These are phyloP conservation scores for Neofusicoccum sp. DNA, from an alignment of 2,329 filamentous ascomycete species.

Conservation along the genomic window DNA sequence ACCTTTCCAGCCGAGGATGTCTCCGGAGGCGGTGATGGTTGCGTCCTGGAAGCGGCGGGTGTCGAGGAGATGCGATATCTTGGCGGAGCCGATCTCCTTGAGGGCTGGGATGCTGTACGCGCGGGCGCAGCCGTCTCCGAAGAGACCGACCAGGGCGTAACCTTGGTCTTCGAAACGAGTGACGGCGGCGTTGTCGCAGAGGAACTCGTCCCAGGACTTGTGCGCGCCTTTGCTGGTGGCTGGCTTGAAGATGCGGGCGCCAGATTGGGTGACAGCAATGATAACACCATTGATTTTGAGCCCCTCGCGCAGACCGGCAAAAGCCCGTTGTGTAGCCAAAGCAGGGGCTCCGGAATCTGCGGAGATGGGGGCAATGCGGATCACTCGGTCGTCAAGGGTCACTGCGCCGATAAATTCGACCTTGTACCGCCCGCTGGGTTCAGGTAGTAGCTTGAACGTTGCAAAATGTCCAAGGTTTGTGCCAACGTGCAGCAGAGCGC, in stretches of 20 bases:
- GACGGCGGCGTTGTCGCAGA: slow-evolving; percentile 81
- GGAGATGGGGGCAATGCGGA: slow-evolving; percentile 79
- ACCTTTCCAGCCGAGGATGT: slow-evolving; percentile 84
- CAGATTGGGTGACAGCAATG: slow-evolving; percentile 72
- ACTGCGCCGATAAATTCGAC: slow-evolving; percentile 71
- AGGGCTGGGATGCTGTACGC: slow-evolving; percentile 86
- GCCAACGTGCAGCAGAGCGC: slow-evolving; percentile 88
- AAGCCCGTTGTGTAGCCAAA: slow-evolving; percentile 70
- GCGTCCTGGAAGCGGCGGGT: slow-evolving; percentile 69
- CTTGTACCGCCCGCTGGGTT: slow-evolving; percentile 68
- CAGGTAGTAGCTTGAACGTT: slow-evolving; percentile 88
- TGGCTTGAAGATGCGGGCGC: slow-evolving; percentile 86
- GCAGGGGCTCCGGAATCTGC: slow-evolving; percentile 76
- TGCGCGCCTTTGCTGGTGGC: slow-evolving; percentile 86
- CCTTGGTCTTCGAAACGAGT: slow-evolving; percentile 75
- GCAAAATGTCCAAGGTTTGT: slow-evolving; percentile 81
- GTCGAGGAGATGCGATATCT: slow-evolving; percentile 70
- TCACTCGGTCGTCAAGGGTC: slow-evolving; percentile 66
- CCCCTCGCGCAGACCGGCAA: slow-evolving; percentile 77
- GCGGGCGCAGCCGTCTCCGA: slow-evolving; percentile 77
- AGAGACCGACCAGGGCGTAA: slow-evolving; percentile 79
- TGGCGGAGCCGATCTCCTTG: slow-evolving; percentile 75
- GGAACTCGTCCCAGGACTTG: slow-evolving; percentile 79
- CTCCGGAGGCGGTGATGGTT: slow-evolving; percentile 74
- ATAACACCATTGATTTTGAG: slow-evolving; percentile 77